Conservation (phyloP, 257 asterid species). For the Solanum boliviense region DNA sequence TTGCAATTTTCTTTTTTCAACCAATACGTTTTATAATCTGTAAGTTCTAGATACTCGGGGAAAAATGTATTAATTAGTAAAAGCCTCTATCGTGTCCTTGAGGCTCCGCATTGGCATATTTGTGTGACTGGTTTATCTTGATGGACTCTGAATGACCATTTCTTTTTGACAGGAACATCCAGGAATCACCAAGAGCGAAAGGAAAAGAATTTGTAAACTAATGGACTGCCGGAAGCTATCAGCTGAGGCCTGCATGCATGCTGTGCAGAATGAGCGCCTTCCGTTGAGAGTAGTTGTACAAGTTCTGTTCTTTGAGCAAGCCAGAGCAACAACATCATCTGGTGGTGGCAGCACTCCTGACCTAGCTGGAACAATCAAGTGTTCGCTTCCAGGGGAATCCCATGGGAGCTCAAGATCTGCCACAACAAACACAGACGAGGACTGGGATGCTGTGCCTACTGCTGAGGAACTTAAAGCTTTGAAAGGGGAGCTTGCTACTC, state of each 20-base stretch:
- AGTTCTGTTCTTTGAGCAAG: constrained; percentile 74
- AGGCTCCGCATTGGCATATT: background rate
- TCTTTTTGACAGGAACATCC: constrained; percentile 51
- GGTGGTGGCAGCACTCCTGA: constrained; percentile 41
- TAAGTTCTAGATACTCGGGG: background rate
- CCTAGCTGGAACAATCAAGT: constrained; percentile 28
- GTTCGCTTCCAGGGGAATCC: constrained; percentile 41
- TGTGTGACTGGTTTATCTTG: background rate
- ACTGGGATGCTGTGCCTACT: constrained; percentile 60
- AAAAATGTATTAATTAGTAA: background rate
- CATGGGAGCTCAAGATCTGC: constrained; percentile 69
- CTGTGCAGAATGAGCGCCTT: constrained; percentile 73
- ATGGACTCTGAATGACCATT: background rate
- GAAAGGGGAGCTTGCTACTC: constrained; percentile 45
- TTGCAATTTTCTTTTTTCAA: background rate
- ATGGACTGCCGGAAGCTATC: constrained; percentile 81
- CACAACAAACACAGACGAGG: constrained; percentile 74
- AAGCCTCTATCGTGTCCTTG: background rate
- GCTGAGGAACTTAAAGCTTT: constrained; percentile 64
- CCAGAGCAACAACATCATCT: constrained; percentile 34
- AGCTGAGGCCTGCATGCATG: constrained; percentile 64
- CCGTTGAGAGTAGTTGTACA: constrained; percentile 73
- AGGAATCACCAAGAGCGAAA: constrained; percentile 54
- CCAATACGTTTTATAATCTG: background rate
- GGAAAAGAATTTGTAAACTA: constrained; percentile 55